Evolutionary conservation across 2,329 filamentous ascomycete genomes (phyloP).

Genomic region (Phialophora chinensis): DNA sequence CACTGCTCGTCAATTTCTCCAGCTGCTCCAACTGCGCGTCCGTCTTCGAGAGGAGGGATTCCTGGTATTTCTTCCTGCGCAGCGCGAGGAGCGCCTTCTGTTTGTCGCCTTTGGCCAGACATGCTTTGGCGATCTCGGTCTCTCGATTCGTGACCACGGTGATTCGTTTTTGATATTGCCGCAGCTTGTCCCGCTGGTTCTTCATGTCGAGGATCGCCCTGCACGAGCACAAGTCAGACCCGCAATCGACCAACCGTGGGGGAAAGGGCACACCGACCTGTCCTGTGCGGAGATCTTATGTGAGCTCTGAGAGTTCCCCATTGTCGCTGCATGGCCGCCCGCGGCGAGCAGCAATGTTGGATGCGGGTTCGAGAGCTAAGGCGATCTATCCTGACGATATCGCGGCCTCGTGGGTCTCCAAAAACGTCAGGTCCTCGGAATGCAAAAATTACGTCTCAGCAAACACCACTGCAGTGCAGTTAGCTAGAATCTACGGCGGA

Average conservation of each 20-base stretch:
- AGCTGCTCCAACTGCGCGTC: slow-evolving; percentile 93
- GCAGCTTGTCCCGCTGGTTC: slow-evolving; percentile 93
- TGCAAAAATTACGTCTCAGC: background rate
- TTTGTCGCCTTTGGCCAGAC: slow-evolving; percentile 80
- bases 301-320: slow-evolving; percentile 70
- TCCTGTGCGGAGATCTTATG: slow-evolving; percentile 79
- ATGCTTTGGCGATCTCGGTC: slow-evolving; percentile 81
- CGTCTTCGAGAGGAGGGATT: slow-evolving; percentile 84
- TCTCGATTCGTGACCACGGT: slow-evolving; percentile 84
- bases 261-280: slow-evolving; percentile 67
- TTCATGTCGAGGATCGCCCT: slow-evolving; percentile 98
- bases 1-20: slow-evolving; percentile 82
- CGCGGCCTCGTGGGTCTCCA: background rate
- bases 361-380: background rate
- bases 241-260: background rate
- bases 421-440: background rate
- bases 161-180: slow-evolving; percentile 93
- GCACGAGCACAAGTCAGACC: slow-evolving; percentile 24
- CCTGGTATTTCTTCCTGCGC: slow-evolving; percentile 95
- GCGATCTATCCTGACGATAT: background rate
- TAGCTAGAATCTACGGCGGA: background rate
- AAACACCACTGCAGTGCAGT: background rate
- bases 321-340: slow-evolving; percentile 44
- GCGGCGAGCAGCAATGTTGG: background rate
- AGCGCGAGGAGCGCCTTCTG: slow-evolving; percentile 82